Percentiles rank a stretch among this genome's conserved stretches.
phyloP scores from a whole-genome alignment of 805 yeast genomes.

The Saturnispora ahearnii region DNA sequence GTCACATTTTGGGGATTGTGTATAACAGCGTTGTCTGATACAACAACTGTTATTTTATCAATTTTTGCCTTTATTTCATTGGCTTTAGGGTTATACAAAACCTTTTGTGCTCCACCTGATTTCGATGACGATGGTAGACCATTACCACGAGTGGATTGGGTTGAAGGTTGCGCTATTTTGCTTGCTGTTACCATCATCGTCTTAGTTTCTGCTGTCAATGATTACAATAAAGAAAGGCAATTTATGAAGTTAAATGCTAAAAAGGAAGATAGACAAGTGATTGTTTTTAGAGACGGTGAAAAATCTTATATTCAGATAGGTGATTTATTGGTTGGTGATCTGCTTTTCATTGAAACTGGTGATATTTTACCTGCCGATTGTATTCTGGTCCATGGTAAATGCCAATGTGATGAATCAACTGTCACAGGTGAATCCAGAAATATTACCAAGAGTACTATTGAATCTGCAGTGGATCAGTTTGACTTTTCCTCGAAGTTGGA shows the following conservation, averaged over 20 bases:
- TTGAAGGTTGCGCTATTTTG: slow-evolving; percentile 96
- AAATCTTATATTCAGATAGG: slow-evolving; percentile 62
- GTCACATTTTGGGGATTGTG: slow-evolving; percentile 62
- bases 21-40: slow-evolving; percentile 82
- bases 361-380: slow-evolving; percentile 90
- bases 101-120: slow-evolving; percentile 74
- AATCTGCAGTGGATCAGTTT: slow-evolving; percentile 28
- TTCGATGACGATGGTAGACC: slow-evolving; percentile 71
- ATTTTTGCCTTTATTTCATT: slow-evolving; percentile 85
- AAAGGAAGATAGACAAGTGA: slow-evolving; percentile 73
- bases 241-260: slow-evolving; percentile 81
- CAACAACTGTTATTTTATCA: slow-evolving; percentile 73
- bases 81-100: slow-evolving; percentile 85
- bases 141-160: slow-evolving; percentile 90
- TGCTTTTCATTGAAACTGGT: slow-evolving; percentile 80
- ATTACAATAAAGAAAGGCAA: slow-evolving; percentile 92
- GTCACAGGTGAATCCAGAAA: slow-evolving; percentile 92
- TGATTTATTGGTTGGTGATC: slow-evolving; percentile 79
- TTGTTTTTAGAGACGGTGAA: slow-evolving; percentile 65
- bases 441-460: slow-evolving; percentile 57
- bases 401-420: slow-evolving; percentile 87
- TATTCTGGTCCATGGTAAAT: slow-evolving; percentile 58
- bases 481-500: slow-evolving; percentile 20
- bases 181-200: slow-evolving; percentile 88
- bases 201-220: slow-evolving; percentile 89